phyloP scores from a whole-genome alignment of 2,329 filamentous ascomycete genomes.

The Calonectria pseudoturangicola region DNA sequence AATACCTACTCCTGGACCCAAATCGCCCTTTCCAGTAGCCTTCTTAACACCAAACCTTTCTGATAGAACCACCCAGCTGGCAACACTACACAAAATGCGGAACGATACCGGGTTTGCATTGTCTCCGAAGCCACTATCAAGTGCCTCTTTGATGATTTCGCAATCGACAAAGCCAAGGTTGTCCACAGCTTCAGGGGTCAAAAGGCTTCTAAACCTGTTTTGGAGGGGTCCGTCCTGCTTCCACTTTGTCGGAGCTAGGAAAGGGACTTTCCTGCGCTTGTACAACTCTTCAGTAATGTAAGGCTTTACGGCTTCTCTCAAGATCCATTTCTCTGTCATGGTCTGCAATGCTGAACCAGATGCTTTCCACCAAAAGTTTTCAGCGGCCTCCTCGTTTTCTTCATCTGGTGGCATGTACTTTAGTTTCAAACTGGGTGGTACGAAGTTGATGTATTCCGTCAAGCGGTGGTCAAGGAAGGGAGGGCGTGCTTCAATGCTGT shows the following conservation, averaged over 20 bases:
- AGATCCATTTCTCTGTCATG: constrained; percentile 23
- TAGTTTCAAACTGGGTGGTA: constrained; percentile 9
- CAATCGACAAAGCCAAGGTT: constrained; percentile 7
- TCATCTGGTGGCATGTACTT: not conserved
- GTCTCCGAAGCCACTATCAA: not conserved
- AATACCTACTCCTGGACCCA: too few species aligned
- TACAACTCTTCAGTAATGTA: constrained; percentile 22
- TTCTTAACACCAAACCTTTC: not conserved
- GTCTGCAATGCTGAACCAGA: constrained; percentile 5
- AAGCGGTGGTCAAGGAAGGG: constrained; percentile 25
- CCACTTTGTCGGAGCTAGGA: not conserved
- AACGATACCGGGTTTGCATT: not conserved
- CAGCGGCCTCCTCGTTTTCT: too few species aligned
- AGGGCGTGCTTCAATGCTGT: constrained; percentile 14
- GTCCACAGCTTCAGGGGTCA: not conserved
- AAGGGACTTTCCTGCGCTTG: constrained; percentile 16
- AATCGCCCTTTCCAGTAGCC: not conserved
- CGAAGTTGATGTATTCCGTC: constrained; percentile 4
- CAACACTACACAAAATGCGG: not conserved
- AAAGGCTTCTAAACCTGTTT: not conserved
- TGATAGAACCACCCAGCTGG: not conserved
- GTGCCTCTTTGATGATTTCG: not conserved
- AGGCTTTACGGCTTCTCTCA: constrained; percentile 10
- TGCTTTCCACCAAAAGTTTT: not conserved
- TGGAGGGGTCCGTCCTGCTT: not conserved